These are phyloP conservation scores for Lizonia empirigonia DNA, from an alignment of 2,329 filamentous ascomycete genomes.

Conservation along the genomic window DNA sequence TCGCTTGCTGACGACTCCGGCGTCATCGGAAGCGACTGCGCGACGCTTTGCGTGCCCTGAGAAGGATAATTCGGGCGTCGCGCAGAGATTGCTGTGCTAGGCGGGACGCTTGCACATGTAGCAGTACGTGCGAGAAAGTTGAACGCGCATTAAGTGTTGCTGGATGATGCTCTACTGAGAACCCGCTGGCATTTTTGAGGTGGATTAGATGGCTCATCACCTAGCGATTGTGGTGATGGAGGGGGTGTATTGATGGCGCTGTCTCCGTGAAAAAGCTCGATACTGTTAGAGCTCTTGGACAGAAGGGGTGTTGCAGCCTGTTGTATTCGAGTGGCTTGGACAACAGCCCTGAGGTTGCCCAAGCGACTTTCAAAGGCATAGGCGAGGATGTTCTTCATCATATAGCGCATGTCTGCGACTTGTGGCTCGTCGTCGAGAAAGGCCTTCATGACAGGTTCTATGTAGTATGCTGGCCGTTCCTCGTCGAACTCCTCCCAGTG, in stretches of 20 bases:
- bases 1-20: too few species aligned
- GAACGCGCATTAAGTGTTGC: too few species aligned
- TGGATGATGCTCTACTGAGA: not conserved
- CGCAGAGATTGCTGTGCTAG: too few species aligned
- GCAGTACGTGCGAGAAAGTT: too few species aligned
- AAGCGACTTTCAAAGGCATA: not conserved
- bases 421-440: not conserved
- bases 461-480: not conserved
- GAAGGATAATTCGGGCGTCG: too few species aligned
- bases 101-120: too few species aligned
- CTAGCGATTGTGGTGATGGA: not conserved
- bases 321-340: not conserved
- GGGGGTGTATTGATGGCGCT: not conserved
- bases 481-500: not conserved
- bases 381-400: not conserved
- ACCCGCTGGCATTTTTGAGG: not conserved
- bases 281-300: not conserved
- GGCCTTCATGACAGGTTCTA: not conserved
- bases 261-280: not conserved
- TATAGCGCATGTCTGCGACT: not conserved
- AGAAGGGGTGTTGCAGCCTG: not conserved
- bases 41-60: too few species aligned
- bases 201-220: not conserved
- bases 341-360: not conserved
- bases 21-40: too few species aligned